Percentiles rank a stretch among this genome's conserved stretches.
These are phyloP conservation scores for Candida tammaniensis DNA, from an alignment of 805 yeast species.

Conservation along the genomic window DNA sequence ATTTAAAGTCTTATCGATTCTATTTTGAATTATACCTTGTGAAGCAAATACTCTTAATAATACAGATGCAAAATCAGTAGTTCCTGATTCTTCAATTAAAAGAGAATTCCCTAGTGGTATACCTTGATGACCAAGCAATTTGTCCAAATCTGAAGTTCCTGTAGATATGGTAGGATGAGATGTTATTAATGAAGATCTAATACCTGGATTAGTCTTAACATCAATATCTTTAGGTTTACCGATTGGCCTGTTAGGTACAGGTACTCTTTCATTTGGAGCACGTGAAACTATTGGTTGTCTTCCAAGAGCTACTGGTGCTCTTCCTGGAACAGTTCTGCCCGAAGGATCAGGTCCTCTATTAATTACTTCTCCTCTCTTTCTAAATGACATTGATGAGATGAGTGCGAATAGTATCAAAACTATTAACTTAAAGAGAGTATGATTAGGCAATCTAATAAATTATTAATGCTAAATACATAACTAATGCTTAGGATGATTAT, in stretches of 20 bases:
- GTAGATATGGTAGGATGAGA: conserved; percentile 78
- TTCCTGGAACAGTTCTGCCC: conserved; percentile 3
- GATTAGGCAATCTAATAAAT: no score
- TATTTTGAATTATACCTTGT: conserved; percentile 70
- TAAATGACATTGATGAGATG: conserved; percentile 33
- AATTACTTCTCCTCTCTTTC: conserved; percentile 41
- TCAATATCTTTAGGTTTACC: conserved; percentile 1
- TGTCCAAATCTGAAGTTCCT: conserved; percentile 76
- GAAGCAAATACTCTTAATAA: conserved; percentile 67
- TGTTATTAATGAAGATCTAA: conserved; percentile 73
- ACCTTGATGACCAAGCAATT: conserved; percentile 75
- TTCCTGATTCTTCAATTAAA: conserved; percentile 77
- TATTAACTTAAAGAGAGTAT: no score
- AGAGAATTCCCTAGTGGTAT: conserved; percentile 74
- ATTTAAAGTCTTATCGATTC: conserved; percentile 41
- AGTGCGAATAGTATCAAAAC: no score
- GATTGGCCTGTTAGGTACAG: conserved; percentile 8
- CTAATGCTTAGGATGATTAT: no score
- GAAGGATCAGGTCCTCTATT: conserved; percentile 20
- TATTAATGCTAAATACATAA: no score
- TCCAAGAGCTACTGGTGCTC: conserved; percentile 6
- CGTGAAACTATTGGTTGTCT: conserved; percentile 3
- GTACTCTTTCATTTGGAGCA: conserved; percentile 3
- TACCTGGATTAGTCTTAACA: conserved; percentile 45
- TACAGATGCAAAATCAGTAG: conserved; percentile 82